Evolutionary conservation across 306 rosid species (phyloP), one percentile per base, ranked within the genome.

Genomic region (Luffa aegyptiaca): DNA sequence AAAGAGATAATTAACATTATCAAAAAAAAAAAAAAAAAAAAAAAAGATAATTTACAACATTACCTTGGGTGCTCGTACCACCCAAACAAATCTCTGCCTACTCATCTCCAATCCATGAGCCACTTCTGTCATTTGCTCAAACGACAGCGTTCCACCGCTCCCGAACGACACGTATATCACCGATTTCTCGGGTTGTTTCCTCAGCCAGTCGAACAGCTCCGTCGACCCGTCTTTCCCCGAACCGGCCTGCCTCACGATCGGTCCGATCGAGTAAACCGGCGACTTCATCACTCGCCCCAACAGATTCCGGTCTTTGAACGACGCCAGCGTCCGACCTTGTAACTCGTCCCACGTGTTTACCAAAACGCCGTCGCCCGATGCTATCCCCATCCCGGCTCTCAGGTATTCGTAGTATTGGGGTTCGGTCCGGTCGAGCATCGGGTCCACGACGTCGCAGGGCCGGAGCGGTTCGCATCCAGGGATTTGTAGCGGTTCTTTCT

Each of bases 81-180:
- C 91, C 93, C 93, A 88, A 62, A 90, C n/a, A 64, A 90, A 90
- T 59, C 90, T 83, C 48, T 68, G 81, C 10, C 36, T 46, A 26
- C 90, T 90, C 66, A 90, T 8, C 64, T 90, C 93, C 83, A 90
- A 85, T 5, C 91, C 91, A n/a, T 35, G 81, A 0, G 93, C 93
- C 66, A 88, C 3, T 79, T 90, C 93, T 0, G 11, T 83, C 79
- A 70, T 81, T 35, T 90, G 91, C 81, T 90, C 84, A 55, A 10
- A 53, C 37, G 91, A 88, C 31, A 90, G 0, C 52, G 83, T 80
- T 33, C 93, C 91, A 0, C 93, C 93, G 45, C 93, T 90, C 0
- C 93, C 91, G 18, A 90, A 83, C 7, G 91, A 86, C 14, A 90
- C 87, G 17, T 84, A 90, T 36, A 90, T 51, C 37, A 90, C 89